Conservation (phyloP, 2,329 filamentous ascomycete species). For the Ophiocordyceps camponoti-floridani region DNA sequence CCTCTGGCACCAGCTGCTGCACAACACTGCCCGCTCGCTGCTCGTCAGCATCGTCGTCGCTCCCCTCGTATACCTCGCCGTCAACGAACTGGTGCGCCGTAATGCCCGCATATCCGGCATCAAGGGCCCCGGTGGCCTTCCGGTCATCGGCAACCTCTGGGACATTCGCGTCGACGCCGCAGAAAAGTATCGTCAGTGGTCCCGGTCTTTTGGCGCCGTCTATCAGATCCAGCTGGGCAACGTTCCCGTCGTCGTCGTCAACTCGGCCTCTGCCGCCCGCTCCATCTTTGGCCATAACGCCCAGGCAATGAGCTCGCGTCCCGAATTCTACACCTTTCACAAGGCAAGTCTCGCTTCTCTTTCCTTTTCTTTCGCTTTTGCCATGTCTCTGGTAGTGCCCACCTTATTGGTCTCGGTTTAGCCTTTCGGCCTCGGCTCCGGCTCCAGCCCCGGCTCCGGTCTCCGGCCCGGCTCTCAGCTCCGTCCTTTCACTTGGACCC, state of each 20-base stretch:
- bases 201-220: slow-evolving; percentile 26
- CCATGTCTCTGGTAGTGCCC: neutral
- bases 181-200: slow-evolving; percentile 37
- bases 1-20: slow-evolving; percentile 5
- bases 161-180: slow-evolving; percentile 36
- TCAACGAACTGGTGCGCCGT: slow-evolving; percentile 29
- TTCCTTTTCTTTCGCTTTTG: neutral
- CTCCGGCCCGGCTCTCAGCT: neutral
- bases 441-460: neutral
- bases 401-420: too few relatives aligned
- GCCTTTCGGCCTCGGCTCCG: neutral
- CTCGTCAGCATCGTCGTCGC: slow-evolving; percentile 8
- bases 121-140: slow-evolving; percentile 28
- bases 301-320: slow-evolving; percentile 34
- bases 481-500: too few relatives aligned
- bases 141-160: slow-evolving; percentile 35
- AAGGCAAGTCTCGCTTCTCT: slow-evolving; percentile 18
- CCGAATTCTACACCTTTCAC: slow-evolving; percentile 41
- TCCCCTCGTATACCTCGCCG: slow-evolving; percentile 24
- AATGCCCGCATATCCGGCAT: slow-evolving; percentile 25
- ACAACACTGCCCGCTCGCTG: slow-evolving; percentile 8
- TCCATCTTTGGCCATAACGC: slow-evolving; percentile 32
- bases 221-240: slow-evolving; percentile 42
- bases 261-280: slow-evolving; percentile 31
- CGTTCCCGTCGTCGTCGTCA: slow-evolving; percentile 35